These are phyloP conservation scores for Cystobasidiaceae sp. DNA, from an alignment of 1,284 basidiomycete genomes.

Conservation along the genomic window DNA sequence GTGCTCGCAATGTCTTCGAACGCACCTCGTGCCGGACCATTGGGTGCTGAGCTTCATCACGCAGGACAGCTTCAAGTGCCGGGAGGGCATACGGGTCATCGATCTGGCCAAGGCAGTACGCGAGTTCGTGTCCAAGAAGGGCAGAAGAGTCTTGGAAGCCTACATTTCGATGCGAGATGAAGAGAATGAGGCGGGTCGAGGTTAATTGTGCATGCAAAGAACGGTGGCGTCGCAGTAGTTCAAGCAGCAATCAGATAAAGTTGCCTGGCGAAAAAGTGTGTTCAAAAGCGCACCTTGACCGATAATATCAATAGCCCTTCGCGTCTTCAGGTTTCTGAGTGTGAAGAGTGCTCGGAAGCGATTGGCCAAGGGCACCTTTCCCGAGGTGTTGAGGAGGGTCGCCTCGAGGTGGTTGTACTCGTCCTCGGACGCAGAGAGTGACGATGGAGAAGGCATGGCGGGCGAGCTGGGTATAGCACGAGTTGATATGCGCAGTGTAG, in stretches of 20 bases:
- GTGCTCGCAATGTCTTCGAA: not conserved
- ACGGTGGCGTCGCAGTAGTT: not conserved
- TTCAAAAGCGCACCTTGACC: constrained; percentile 63
- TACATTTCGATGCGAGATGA: no score
- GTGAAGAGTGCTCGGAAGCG: constrained; percentile 91
- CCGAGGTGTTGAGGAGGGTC: constrained; percentile 68
- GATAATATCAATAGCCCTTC: constrained; percentile 70
- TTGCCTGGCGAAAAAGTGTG: not conserved
- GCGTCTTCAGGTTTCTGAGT: constrained; percentile 66
- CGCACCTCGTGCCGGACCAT: constrained; percentile 96
- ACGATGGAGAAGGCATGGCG: constrained; percentile 25
- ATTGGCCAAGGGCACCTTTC: constrained; percentile 72
- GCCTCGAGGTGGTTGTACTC: constrained; percentile 57
- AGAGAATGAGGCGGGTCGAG: no score
- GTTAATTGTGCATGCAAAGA: no score
- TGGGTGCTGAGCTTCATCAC: constrained; percentile 68
- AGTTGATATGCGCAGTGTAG: not conserved
- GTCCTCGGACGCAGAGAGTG: constrained; percentile 44
- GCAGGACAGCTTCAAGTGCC: constrained; percentile 69
- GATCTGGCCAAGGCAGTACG: constrained; percentile 95
- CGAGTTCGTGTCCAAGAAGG: constrained; percentile 92
- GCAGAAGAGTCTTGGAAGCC: constrained; percentile 84
- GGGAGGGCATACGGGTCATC: constrained; percentile 69
- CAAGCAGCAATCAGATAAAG: not conserved
- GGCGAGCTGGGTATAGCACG: not conserved